Conservation (phyloP, 2,329 filamentous ascomycete genomes). For the Sphaceloma murrayae region DNA sequence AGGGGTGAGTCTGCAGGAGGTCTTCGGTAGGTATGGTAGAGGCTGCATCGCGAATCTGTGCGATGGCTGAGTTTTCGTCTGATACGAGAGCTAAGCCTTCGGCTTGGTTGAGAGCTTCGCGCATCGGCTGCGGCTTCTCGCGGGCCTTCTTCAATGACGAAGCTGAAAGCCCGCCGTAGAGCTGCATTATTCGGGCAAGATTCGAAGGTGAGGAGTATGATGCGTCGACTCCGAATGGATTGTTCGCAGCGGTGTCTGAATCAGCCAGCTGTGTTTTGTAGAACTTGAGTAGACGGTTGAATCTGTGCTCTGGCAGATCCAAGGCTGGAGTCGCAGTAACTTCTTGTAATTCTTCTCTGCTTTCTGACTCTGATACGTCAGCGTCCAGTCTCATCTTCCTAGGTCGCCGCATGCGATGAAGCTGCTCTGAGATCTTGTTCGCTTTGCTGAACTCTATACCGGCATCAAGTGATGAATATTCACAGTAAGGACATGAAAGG, state of each 20-base stretch:
- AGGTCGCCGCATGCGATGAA: slow-evolving; percentile 21
- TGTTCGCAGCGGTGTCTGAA: slow-evolving; percentile 43
- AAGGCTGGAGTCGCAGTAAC: not conserved
- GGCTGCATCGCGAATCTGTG: slow-evolving; percentile 30
- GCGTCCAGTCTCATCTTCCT: not conserved
- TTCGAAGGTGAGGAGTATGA: slow-evolving; percentile 67
- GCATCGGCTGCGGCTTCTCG: slow-evolving; percentile 62
- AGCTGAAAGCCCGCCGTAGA: slow-evolving; percentile 62
- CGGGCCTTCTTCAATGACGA: slow-evolving; percentile 56
- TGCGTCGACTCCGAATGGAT: slow-evolving; percentile 45
- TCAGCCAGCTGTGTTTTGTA: slow-evolving; percentile 71
- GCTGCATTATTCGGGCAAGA: slow-evolving; percentile 78
- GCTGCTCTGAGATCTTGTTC: slow-evolving; percentile 72
- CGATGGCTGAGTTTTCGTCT: slow-evolving; percentile 14
- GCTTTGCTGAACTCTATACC: slow-evolving; percentile 79
- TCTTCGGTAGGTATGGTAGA: not conserved
- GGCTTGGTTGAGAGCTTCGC: slow-evolving; percentile 59
- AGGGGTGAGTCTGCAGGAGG: slow-evolving; percentile 27
- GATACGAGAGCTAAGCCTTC: slow-evolving; percentile 60
- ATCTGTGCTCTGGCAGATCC: slow-evolving; percentile 52
- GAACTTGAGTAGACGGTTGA: slow-evolving; percentile 65
- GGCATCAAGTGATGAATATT: slow-evolving; percentile 84
- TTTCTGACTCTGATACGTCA: not conserved
- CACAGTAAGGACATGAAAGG: slow-evolving; percentile 80
- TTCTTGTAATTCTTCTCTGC: not conserved